Evolutionary conservation across 371 early-diverging fungal species (phyloP), one percentile per base, ranked within the genome.

Genomic region (Mortierella sp.): DNA sequence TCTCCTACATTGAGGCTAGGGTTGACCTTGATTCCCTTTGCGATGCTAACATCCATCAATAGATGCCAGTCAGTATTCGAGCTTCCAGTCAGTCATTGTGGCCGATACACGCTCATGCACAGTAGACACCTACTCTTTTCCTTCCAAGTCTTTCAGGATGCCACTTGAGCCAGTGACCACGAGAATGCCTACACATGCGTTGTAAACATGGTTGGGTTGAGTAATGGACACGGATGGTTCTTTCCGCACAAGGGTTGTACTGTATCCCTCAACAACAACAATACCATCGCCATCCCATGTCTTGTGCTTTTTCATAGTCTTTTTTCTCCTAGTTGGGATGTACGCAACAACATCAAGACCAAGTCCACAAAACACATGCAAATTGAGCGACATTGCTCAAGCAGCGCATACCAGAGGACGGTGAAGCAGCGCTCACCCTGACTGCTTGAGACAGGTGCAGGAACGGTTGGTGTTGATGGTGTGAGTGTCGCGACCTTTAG

Each of bases 201-300:
- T n/a, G n/a, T n/a, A n/a, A n/a, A n/a, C n/a, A n/a, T n/a, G n/a
- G n/a, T n/a, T n/a, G n/a, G n/a, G n/a, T n/a, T n/a, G n/a, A n/a
- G 27, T 14, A 31, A 23, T 30, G 1, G 54, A 23, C 13, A 19
- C 10, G n/a, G n/a, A n/a, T n/a, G n/a, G n/a, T n/a, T n/a, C n/a
- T n/a, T n/a, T n/a, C n/a, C n/a, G n/a, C n/a, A n/a, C n/a, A n/a
- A n/a, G n/a, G n/a, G n/a, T n/a, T n/a, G n/a, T n/a, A n/a, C n/a
- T n/a, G n/a, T n/a, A n/a, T n/a, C n/a, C n/a, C n/a, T n/a, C n/a
- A n/a, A n/a, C n/a, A n/a, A n/a, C n/a, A 23, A 14, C 12, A 62
- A 58, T 71, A 61, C 85, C 86, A 61, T 86, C 86, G 5, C 81
- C 81, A 52, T 84, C 84, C 84, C 83, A 89, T 57, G 85, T 82